Base-by-base conservation (phyloP, 257 asterid genomes). In the Plectranthus barbatus region DNA sequence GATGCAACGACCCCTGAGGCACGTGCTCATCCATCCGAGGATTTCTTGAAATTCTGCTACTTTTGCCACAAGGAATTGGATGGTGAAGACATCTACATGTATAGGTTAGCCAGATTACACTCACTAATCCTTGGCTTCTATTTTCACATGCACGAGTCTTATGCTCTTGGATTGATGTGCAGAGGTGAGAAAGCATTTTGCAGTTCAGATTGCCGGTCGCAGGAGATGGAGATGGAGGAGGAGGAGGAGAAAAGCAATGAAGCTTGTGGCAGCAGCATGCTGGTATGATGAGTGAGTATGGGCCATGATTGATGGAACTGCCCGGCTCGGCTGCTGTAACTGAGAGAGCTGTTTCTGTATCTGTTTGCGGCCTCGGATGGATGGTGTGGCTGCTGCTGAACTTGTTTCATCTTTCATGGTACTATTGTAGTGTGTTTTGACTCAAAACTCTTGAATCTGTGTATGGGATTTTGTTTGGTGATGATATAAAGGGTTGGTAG, bases 111-210 rank as follows among this genome's bases (percentile, higher is more conserved):
- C 72, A 13, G 9, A 40, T 6, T 13, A 42, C 44, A 9, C 24
- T 61, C 53, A 11, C n/a, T 26, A 26, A 26, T 17, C 46, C 24
- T 67, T 11, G 41, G 41, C 12, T 67, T 44, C 13, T 26, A 19
- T 26, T 26, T 26, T 47, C n/a, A n/a, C n/a, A 8, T 9, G 24
- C n/a, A 10, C 10, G 21, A 37, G 13, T 34, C 3, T 65, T 14
- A 65, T 6, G 2, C 7, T 68, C 21, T 70, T 46, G 73, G 15
- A 39, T 67, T 69, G 19, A n/a, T 33, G 9, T 61, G 73, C 90
- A 90, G 97, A 67, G 95, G 95, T 7, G 97, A 87, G 82, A 85
- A 79, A 62, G 92, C 97, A 3, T 93, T 93, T 74, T 93, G 99
- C 87, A 93, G 99, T 60, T 48, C 60, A 17, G 52, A 18, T 65